phyloP scores from a whole-genome alignment of 2,329 filamentous ascomycete species.

The Claviceps monticola region DNA sequence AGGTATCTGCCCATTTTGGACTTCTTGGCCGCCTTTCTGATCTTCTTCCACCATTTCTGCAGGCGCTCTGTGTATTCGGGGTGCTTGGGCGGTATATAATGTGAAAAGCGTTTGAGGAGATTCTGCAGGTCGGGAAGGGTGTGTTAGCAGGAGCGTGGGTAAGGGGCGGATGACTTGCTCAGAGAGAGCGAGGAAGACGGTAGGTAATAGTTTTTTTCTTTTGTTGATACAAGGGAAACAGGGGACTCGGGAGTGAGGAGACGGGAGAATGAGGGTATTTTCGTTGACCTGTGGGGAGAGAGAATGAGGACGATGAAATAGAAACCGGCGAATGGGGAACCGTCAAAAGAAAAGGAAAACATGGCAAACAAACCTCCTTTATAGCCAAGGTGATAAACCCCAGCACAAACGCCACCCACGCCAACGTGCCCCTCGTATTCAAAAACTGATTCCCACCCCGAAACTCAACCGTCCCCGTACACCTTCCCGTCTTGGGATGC shows the following conservation, averaged over 20 bases:
- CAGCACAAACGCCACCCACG: slow-evolving; percentile 26
- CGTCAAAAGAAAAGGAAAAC: background rate
- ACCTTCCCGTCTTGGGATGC: slow-evolving; percentile 22
- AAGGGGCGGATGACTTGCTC: background rate
- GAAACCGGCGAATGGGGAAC: background rate
- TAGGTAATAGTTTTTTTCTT: too few relatives aligned
- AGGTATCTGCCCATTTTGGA: slow-evolving; percentile 21
- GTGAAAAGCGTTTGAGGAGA: slow-evolving; percentile 16
- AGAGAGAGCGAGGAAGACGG: too few relatives aligned
- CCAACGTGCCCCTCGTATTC: slow-evolving; percentile 22
- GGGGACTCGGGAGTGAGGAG: background rate
- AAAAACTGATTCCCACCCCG: slow-evolving; percentile 26
- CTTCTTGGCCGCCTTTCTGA: slow-evolving; percentile 21
- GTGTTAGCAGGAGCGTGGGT: background rate
- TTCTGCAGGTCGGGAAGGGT: slow-evolving; percentile 11
- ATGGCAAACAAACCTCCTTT: slow-evolving; percentile 16
- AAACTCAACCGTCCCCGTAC: slow-evolving; percentile 25
- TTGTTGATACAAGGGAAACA: background rate
- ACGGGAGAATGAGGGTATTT: background rate
- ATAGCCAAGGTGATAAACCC: slow-evolving; percentile 23
- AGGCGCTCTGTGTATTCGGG: slow-evolving; percentile 17
- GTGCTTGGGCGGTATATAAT: slow-evolving; percentile 15
- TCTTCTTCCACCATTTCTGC: slow-evolving; percentile 21
- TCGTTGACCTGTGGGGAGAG: background rate
- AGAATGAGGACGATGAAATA: background rate